Evolutionary conservation across 768 basidiomycete genomes (phyloP), one percentile per base, ranked within the genome.

Genomic region (Xerocomellus amylosporus): DNA sequence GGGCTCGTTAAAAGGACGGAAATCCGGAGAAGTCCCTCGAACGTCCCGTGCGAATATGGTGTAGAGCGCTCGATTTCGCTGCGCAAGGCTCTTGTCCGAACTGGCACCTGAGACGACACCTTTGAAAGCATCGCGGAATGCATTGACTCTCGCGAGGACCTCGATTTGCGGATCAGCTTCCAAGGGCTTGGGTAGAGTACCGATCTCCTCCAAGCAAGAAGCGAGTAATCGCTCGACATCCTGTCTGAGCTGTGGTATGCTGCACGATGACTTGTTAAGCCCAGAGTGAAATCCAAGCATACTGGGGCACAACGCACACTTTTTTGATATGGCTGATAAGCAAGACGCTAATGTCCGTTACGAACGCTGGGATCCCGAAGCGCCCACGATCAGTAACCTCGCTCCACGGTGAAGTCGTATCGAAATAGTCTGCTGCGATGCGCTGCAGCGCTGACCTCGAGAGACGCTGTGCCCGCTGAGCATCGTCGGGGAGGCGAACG

Each of bases 401-500:
- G 24, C 64, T 75, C 87, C 87, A 89, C 0, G 85, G 86, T 0
- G 66, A 17, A 1, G 71, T 80, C 0, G 56, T 62, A 14, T 71
- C 56, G 61, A 88, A 87, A 58, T 79, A 86, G 0, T 71, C 53
- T 0, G 63, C 52, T 1, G 78, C 79, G 0, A 69, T 62, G 14
- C 49, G 53, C 45, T 80, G 74, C 6, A 74, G 67, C 19, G 74
- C 78, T 0, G 58, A 45, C 15, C 72, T 72, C 1, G 76, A 66
- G 12, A 78, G 64, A 5, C 65, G 63, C 36, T 64, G 58, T 14
- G 61, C 54, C 1, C 87, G 80, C 52, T 85, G 78, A 2, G 63
- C 69, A 58, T 87, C 87, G 46, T 84, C 79, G 0, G 84, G 83
- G 9, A 86, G 80, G 40, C 83, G 83, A 28, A 86, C 83, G 19